phyloP scores from a whole-genome alignment of 495 filamentous ascomycete species.

The Xylaria telfairii region DNA sequence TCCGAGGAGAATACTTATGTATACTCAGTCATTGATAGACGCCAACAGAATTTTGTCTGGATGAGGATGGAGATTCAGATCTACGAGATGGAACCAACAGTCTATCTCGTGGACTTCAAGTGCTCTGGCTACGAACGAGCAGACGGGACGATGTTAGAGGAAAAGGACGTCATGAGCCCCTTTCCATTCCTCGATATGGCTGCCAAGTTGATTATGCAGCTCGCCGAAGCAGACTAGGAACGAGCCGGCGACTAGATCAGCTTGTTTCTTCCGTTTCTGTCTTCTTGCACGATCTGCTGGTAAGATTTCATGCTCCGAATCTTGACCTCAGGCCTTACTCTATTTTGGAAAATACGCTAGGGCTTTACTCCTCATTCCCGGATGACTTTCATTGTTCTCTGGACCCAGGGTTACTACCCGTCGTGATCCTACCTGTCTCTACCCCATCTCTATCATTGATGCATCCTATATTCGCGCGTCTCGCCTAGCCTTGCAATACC shows the following conservation, averaged over 20 bases:
- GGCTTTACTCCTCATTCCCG: neutral
- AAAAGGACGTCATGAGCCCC: conserved; percentile 76
- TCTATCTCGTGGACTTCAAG: conserved; percentile 98
- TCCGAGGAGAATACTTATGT: conserved; percentile 43
- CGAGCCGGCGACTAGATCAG: neutral
- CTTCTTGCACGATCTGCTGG: neutral
- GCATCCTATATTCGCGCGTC: neutral
- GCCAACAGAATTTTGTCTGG: conserved; percentile 62
- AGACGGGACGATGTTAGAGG: conserved; percentile 62
- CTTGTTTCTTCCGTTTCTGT: neutral
- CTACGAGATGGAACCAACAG: conserved; percentile 90
- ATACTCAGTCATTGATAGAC: conserved; percentile 48
- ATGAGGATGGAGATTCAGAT: conserved; percentile 96
- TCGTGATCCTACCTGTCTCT: neutral
- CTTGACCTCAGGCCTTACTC: neutral
- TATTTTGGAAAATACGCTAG: neutral
- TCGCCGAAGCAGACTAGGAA: conserved; percentile 68
- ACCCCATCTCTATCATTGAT: neutral
- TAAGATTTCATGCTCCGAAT: neutral
- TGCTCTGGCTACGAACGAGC: conserved; percentile 94
- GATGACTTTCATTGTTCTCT: neutral
- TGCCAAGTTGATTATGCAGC: conserved; percentile 73
- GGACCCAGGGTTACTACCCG: neutral
- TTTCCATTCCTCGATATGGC: conserved; percentile 82
- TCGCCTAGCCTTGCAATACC: neutral